Evolutionary conservation across 2,329 filamentous ascomycete species (phyloP).

Genomic region (Penicillium hesseltinei): DNA sequence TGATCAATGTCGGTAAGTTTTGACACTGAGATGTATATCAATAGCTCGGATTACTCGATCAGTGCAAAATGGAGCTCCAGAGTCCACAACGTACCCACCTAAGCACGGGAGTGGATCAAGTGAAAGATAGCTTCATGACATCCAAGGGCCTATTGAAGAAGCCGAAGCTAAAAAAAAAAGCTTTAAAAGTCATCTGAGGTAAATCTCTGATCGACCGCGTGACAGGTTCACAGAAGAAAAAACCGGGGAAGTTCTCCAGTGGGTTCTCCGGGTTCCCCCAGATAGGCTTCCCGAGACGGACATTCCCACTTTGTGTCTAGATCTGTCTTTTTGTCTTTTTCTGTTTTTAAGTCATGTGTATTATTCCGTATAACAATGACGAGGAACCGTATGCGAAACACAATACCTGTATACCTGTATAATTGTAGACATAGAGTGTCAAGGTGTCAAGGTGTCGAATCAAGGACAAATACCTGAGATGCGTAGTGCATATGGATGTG

Average conservation of each 20-base stretch:
- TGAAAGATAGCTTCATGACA: background rate
- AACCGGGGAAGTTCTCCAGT: constrained; percentile 2
- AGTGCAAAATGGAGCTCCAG: constrained; percentile 1
- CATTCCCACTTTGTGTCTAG: constrained; percentile 8
- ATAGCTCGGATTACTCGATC: constrained; percentile 25
- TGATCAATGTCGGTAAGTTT: background rate
- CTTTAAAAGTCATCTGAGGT: constrained; percentile 9
- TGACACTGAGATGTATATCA: background rate
- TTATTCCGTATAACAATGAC: constrained; percentile 22
- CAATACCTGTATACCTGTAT: constrained; percentile 7
- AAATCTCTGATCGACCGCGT: constrained; percentile 7
- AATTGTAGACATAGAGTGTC: background rate
- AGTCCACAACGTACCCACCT: background rate
- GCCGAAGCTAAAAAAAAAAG: background rate
- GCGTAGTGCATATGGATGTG: background rate
- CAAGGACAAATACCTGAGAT: background rate
- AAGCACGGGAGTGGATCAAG: background rate
- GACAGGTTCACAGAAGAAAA: background rate
- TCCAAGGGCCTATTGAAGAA: background rate
- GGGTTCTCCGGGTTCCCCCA: constrained; percentile 18
- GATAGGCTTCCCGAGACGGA: constrained; percentile 23
- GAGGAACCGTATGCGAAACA: constrained; percentile 23
- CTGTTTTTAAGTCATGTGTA: constrained; percentile 5
- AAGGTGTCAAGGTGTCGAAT: background rate
- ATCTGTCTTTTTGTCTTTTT: constrained; percentile 3